These are phyloP conservation scores for Neofusicoccum ribis DNA, from an alignment of 2,329 filamentous ascomycete species.

Conservation along the genomic window DNA sequence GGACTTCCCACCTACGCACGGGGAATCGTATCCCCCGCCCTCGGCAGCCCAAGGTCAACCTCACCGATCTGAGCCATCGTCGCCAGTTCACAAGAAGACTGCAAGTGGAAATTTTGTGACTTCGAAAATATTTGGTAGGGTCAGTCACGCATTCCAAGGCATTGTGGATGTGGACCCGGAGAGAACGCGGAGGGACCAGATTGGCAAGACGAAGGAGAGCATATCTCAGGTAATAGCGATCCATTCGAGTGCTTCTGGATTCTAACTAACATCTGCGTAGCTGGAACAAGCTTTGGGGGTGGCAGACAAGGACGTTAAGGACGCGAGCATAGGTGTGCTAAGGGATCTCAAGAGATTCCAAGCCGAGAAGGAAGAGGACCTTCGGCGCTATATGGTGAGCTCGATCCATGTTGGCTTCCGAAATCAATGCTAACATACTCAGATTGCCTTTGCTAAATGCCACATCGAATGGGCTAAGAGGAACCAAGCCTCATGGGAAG, in stretches of 20 bases:
- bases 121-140: slow-evolving; percentile 87
- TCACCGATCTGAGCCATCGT: slow-evolving; percentile 27
- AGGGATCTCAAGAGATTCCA: slow-evolving; percentile 93
- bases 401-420: background rate
- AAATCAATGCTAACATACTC: background rate
- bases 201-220: slow-evolving; percentile 91
- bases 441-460: slow-evolving; percentile 90
- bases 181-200: slow-evolving; percentile 84
- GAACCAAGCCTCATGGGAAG: slow-evolving; percentile 88
- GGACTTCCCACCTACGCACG: slow-evolving; percentile 89
- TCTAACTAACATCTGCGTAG: slow-evolving; percentile 44
- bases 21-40: slow-evolving; percentile 65
- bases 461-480: slow-evolving; percentile 94
- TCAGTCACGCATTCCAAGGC: slow-evolving; percentile 93
- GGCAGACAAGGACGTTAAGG: slow-evolving; percentile 87
- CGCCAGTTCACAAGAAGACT: slow-evolving; percentile 68
- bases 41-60: slow-evolving; percentile 73
- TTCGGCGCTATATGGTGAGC: slow-evolving; percentile 92
- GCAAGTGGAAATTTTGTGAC: slow-evolving; percentile 84
- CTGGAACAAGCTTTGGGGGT: slow-evolving; percentile 89
- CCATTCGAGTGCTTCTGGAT: background rate
- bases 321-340: slow-evolving; percentile 84
- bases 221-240: slow-evolving; percentile 58
- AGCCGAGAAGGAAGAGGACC: slow-evolving; percentile 89
- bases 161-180: slow-evolving; percentile 97